Evolutionary conservation across 176 grass and related monocot species (phyloP).

Genomic region (Carex myosuroides): DNA sequence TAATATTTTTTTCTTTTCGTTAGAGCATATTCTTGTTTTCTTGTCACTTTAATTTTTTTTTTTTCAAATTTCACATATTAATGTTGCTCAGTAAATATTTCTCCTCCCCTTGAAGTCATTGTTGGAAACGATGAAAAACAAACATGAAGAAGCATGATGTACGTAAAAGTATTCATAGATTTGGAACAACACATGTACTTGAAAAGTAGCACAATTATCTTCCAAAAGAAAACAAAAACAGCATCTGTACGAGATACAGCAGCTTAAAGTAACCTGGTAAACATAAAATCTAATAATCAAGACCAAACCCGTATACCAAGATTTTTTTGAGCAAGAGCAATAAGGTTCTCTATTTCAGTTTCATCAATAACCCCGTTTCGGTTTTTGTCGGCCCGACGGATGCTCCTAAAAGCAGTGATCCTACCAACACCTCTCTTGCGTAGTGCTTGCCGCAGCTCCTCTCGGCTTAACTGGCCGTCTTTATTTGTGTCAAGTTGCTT

Average conservation of each 20-base stretch:
- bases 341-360: slow-evolving; percentile 39
- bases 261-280: neutral
- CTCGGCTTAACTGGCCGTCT: slow-evolving; percentile 46
- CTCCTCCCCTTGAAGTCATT: neutral
- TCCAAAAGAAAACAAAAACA: neutral
- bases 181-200: neutral
- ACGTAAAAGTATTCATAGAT: neutral
- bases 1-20: neutral
- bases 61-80: neutral
- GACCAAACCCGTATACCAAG: slow-evolving; percentile 42
- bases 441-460: slow-evolving; percentile 49
- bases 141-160: neutral
- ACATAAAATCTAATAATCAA: slow-evolving; percentile 8
- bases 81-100: neutral
- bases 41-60: neutral
- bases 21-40: neutral
- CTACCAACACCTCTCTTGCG: slow-evolving; percentile 27
- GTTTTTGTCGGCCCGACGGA: slow-evolving; percentile 35
- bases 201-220: neutral
- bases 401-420: slow-evolving; percentile 28
- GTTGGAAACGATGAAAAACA: neutral
- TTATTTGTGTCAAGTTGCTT: slow-evolving; percentile 47
- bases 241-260: neutral
- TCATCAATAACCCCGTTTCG: slow-evolving; percentile 46
- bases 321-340: slow-evolving; percentile 40